Base-by-base conservation (phyloP, 139 green algal genomes). In the Marvania coccoides region DNA sequence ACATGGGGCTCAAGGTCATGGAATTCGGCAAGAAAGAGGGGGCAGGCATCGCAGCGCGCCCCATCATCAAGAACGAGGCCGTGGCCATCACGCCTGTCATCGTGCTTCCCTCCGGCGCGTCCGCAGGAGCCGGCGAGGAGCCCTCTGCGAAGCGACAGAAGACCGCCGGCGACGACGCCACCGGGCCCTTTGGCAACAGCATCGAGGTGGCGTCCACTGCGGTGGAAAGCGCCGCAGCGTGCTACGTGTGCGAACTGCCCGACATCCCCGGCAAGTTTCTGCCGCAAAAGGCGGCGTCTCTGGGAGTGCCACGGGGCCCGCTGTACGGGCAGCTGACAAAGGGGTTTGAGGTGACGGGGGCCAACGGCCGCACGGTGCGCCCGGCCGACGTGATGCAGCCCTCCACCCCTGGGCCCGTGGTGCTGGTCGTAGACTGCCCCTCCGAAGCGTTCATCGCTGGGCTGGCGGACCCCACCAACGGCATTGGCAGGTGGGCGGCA, bases 371-470 rank as follows among this genome's bases (percentile, higher is more conserved):
- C 4, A 55, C 55, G 7, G 68, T 94, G 10, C 38, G 39, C 1
- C 84, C 87, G 0, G 26, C 33, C 15, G 69, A 93, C 9, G 91
- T 97, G n/a, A 85, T 93, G 80, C 83, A 87, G 37, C 71, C 86
- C 0, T 36, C 65, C 8, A 71, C 53, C 2, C 80, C 86, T 7
- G 91, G 92, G 1, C 83, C 93, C 1, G 40, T 83, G 4, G 68
- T 91, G n/a, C 24, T 97, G 6, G 66, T 98, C 10, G 28, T 94
- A 12, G 93, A 98, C 75, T 92, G 83, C 63, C 93, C 92, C 19
- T 72, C 35, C 31, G 7, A 23, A 0, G 67, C 30, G 5, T 76
- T 83, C 67, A 35, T 90, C 26, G 59, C 53, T 1, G 71, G 72
- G 10, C 47, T 90, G 15, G 30, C 35, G 14, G 24, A 40, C 30